Base-by-base conservation (phyloP, 345 rosid genomes). In the Psidium friedrichsthalianum region DNA sequence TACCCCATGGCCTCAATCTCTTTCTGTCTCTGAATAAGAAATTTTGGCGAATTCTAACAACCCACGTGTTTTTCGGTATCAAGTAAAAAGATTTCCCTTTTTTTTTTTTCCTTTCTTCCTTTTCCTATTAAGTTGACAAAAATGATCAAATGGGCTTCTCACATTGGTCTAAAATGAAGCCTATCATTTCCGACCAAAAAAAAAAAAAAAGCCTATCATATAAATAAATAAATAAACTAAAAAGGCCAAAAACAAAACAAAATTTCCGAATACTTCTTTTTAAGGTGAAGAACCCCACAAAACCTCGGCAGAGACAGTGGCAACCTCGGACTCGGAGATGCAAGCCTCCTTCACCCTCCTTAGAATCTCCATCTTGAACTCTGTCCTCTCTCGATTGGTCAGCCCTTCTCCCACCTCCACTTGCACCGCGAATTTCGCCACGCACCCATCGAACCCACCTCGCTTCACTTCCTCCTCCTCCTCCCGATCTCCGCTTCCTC, bases 401-500 rank as follows among this genome's bases (percentile, higher is more conserved):
- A 91, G 54, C 86, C 94, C 90, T 85, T 91, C 92, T 83, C 94
- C 95, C 44, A 90, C 90, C 82, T 92, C 93, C 53, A 94, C 87
- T 44, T 91, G 94, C 83, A 94, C 90, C 11, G 92, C 92, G 86
- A 94, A 91, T 47, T 89, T 90, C 32, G 85, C 86, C 25, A 87
- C 96, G 57, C 89, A 90, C 27, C 89, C 74, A 13, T 56, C 85
- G 83, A 92, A 94, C 42, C 32, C 76, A 56, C 14, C 78, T 53
- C 11, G 7, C 86, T 20, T 3, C 74, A 5, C 61, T 3, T 27
- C 74, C 6, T 27, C 64, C 29, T 74, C 86, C 24, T 82, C 83
- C 2, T 5, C 24, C 86, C 87, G 32, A 84, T 40, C 82, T 51
- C 78, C 27, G 86, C 20, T 8, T 4, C 55, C 21, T 82, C 56